phyloP scores from a whole-genome alignment of 2,329 filamentous ascomycete genomes.

The Aspergillus sp. region DNA sequence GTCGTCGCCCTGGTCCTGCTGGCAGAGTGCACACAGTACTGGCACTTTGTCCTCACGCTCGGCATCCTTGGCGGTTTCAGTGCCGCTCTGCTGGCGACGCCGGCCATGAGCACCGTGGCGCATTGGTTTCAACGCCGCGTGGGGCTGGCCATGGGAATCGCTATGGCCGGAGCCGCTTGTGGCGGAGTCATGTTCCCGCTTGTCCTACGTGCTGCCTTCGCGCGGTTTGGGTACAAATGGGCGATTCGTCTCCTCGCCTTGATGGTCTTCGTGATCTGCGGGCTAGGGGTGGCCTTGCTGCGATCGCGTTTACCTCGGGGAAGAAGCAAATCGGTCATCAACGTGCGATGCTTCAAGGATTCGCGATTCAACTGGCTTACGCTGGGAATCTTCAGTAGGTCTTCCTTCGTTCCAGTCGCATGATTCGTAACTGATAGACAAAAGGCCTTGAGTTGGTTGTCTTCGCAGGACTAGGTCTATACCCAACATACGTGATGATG shows the following conservation, averaged over 20 bases:
- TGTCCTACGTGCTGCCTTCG: slow-evolving; percentile 34
- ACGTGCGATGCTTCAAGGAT: slow-evolving; percentile 45
- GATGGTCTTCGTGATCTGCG: slow-evolving; percentile 33
- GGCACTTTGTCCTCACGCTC: slow-evolving; percentile 49
- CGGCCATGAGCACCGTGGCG: slow-evolving; percentile 38
- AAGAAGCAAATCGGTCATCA: slow-evolving; percentile 36
- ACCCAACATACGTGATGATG: slow-evolving; percentile 29
- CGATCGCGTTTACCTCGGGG: slow-evolving; percentile 37
- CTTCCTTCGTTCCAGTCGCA: rapidly evolving
- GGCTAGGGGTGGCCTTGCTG: slow-evolving; percentile 35
- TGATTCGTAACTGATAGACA: neutral
- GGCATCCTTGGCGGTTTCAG: slow-evolving; percentile 39
- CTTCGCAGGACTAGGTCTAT: slow-evolving; percentile 29
- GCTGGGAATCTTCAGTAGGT: slow-evolving; percentile 45
- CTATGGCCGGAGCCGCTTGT: slow-evolving; percentile 40
- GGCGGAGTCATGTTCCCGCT: slow-evolving; percentile 42
- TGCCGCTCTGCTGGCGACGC: slow-evolving; percentile 39
- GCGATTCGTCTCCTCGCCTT: slow-evolving; percentile 40
- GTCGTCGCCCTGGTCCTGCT: slow-evolving; percentile 46
- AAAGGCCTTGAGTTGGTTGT: slow-evolving; percentile 33
- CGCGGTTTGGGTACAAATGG: slow-evolving; percentile 40
- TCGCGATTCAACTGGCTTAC: slow-evolving; percentile 46
- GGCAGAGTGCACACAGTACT: slow-evolving; percentile 49
- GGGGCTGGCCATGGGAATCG: slow-evolving; percentile 41
- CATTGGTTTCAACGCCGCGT: slow-evolving; percentile 44